Evolutionary conservation across 2,329 filamentous ascomycete species (phyloP), one percentile per base, ranked within the genome.

Genomic region (Penicillium psychrosexuale): DNA sequence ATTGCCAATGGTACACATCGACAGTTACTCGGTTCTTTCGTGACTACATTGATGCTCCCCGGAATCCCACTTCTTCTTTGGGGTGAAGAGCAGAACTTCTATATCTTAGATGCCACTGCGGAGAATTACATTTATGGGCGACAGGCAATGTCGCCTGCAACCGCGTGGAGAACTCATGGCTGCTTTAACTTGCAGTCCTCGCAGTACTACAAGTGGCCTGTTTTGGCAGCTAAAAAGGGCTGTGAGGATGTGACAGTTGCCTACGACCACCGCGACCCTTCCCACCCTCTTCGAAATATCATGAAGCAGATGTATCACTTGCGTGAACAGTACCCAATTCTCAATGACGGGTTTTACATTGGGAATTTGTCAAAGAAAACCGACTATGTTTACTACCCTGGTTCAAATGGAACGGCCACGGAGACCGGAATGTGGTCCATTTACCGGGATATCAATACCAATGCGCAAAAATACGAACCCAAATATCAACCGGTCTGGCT

Each of bases 61-160:
- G 84, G 84, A 38, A 83, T 85, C 24, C 82, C 84, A 1, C 68
- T 84, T 30, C 69, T 84, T 12, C 77, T 81, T 17, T 87, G 83
- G 81, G 84, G 84, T 17, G 85, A 87, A 64, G 84, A 87, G 66
- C 84, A 87, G 67, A 81, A 79, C 0, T 84, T 84, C 57, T 87
- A 87, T 61, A 70, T 85, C 0, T 71, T 87, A 2, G 84, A 87
- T 61, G 85, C 82, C 54, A 86, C 84, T 0, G 84, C 84, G 3
- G 72, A 73, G 57, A 86, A 87, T 65, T 87, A 87, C 66, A 78
- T 87, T 46, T 87, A 84, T 65, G 84, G 84, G 24, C 79, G 84
- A 62, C 82, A 84, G 64, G 69, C 84, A 1, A 86, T 87, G 78
- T 80, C 81, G 5, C 77, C 83, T 9, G 76, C 82, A 2, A 79